These are phyloP conservation scores for Saturnispora dispora DNA, from an alignment of 805 yeast genomes.

Conservation along the genomic window DNA sequence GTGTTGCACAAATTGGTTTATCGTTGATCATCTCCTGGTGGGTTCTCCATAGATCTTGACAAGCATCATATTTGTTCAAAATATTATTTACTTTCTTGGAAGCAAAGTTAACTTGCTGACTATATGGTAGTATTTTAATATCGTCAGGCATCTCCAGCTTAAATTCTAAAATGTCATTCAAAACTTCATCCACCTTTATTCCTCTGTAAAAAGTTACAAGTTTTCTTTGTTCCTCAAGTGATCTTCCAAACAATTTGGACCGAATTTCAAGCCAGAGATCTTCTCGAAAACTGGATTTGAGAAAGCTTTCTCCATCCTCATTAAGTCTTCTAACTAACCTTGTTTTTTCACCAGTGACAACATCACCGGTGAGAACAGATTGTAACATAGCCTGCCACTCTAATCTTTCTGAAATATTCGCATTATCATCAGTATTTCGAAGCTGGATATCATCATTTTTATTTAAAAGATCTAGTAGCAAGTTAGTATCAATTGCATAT, in stretches of 20 bases:
- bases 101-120: conserved; percentile 28
- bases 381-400: conserved; percentile 96
- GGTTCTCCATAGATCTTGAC: conserved; percentile 74
- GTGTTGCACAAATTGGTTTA: conserved; percentile 59
- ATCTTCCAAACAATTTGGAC: conserved; percentile 72
- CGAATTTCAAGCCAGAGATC: conserved; percentile 82
- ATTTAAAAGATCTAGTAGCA: conserved; percentile 24
- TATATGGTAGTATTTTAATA: conserved; percentile 11
- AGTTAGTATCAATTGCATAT: conserved; percentile 29
- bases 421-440: conserved; percentile 21
- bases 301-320: conserved; percentile 37
- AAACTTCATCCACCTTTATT: conserved; percentile 52
- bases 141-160: conserved; percentile 39
- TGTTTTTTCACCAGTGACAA: conserved; percentile 81
- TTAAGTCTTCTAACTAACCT: conserved; percentile 47
- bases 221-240: conserved; percentile 68
- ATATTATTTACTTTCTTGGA: conserved; percentile 44
- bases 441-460: conserved; percentile 30
- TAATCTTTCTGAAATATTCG: conserved; percentile 55
- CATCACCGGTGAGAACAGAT: conserved; percentile 90
- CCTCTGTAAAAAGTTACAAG: conserved; percentile 62
- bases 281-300: conserved; percentile 51
- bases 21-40: conserved; percentile 68
- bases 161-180: conserved; percentile 61
- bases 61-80: conserved; percentile 52